A percentile compares a stretch with the other conserved stretches of the same genome.
These are phyloP conservation scores for Nicotiana paniculata DNA, from an alignment of 257 asterid genomes.

Conservation along the genomic window DNA sequence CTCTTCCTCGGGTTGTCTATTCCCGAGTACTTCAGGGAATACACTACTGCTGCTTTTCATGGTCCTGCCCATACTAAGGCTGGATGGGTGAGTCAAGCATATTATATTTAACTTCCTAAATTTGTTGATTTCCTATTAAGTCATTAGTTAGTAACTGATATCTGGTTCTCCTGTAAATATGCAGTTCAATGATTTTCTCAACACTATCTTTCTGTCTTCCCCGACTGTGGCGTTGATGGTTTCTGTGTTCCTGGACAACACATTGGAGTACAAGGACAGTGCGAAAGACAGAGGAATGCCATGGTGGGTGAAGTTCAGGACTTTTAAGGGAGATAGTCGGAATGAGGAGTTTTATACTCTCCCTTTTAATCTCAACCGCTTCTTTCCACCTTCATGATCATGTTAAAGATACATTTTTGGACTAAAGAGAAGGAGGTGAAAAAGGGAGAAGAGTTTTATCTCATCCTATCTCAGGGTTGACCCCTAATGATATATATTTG, in stretches of 20 bases:
- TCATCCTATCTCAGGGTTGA: background rate
- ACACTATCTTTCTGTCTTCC: slow-evolving; percentile 75
- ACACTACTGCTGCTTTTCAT: slow-evolving; percentile 65
- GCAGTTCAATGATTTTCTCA: slow-evolving; percentile 94
- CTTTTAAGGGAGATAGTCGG: slow-evolving; percentile 85
- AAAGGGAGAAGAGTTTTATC: background rate
- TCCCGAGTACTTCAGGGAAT: slow-evolving; percentile 91
- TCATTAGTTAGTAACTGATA: background rate
- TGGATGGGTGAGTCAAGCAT: slow-evolving; percentile 68
- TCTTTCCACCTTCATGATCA: slow-evolving; percentile 86
- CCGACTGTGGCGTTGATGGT: slow-evolving; percentile 81
- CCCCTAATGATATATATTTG: background rate
- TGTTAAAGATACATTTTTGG: background rate
- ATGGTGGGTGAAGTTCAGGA: slow-evolving; percentile 93
- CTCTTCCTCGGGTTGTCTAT: slow-evolving; percentile 85
- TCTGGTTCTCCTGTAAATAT: background rate
- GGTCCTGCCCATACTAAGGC: slow-evolving; percentile 90
- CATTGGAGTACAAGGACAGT: slow-evolving; percentile 84
- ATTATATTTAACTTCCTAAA: background rate
- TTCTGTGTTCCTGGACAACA: slow-evolving; percentile 83
- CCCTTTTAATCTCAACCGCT: slow-evolving; percentile 90
- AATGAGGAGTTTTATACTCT: slow-evolving; percentile 97
- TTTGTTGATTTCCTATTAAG: background rate
- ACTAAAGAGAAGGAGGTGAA: background rate
- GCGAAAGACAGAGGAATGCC: slow-evolving; percentile 97